Percentiles rank a stretch among this genome's conserved stretches.
phyloP scores from a whole-genome alignment of 2,329 filamentous ascomycete species.

The Westerdykella sp. region DNA sequence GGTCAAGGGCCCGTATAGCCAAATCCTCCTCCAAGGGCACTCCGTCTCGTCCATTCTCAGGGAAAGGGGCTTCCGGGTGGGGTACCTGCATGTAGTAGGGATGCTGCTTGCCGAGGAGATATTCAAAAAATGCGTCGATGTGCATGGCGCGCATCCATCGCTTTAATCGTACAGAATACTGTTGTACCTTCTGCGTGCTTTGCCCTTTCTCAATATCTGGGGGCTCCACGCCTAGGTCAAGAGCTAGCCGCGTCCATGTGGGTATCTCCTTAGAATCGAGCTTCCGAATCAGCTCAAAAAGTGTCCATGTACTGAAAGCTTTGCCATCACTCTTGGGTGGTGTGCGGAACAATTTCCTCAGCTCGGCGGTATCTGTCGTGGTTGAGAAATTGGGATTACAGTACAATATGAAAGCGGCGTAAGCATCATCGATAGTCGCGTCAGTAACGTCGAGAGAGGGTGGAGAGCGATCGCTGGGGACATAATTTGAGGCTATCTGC shows the following conservation, averaged over 20 bases:
- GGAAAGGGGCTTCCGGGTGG: constrained; percentile 54
- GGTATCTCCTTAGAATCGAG: constrained; percentile 79
- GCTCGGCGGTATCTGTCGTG: constrained; percentile 61
- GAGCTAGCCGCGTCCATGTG: constrained; percentile 84
- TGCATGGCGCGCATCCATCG: constrained; percentile 98
- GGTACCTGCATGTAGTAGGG: constrained; percentile 76
- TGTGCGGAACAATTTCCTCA: constrained; percentile 69
- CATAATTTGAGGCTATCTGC: constrained; percentile 25
- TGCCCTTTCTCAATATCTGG: constrained; percentile 76
- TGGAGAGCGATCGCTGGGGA: constrained; percentile 48
- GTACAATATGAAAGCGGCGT: constrained; percentile 77
- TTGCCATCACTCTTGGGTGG: constrained; percentile 86
- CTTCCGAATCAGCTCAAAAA: constrained; percentile 73
- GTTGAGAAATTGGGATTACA: constrained; percentile 77
- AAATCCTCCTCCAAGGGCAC: constrained; percentile 83
- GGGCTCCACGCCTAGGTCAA: constrained; percentile 81
- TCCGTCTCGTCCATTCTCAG: constrained; percentile 66
- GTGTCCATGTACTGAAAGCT: constrained; percentile 67
- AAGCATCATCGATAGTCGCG: constrained; percentile 72
- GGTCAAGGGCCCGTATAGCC: constrained; percentile 74
- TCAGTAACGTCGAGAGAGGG: constrained; percentile 64
- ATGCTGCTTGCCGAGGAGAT: constrained; percentile 70
- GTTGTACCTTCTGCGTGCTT: constrained; percentile 88
- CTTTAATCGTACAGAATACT: constrained; percentile 90
- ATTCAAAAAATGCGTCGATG: constrained; percentile 91